Base-by-base conservation (phyloP, 2,329 filamentous ascomycete species). In the Colletotrichum trifolii region DNA sequence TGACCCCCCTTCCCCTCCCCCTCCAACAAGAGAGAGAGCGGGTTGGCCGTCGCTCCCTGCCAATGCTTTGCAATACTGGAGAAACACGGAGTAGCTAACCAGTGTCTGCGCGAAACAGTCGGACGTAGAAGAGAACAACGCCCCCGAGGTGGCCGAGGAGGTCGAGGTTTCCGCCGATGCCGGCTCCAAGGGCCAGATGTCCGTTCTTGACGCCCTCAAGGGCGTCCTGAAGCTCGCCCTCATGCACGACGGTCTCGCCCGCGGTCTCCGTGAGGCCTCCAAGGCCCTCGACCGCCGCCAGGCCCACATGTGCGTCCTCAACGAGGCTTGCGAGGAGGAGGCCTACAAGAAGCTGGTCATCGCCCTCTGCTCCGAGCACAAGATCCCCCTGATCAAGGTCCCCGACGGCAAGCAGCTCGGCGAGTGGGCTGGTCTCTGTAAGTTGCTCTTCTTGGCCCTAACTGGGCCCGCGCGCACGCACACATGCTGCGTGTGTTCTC, bases 281-380 rank as follows among this genome's bases (percentile, higher is more conserved):
- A 99, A 99, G 89, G 95, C 96, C 71, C 93, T 99, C 78, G 96
- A 99, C 85, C 91, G 96, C 79, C 94, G 96, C 79, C 93, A 99
- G 87, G 96, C 96, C 68, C 96, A 99, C 88, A 98, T 99, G 94
- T 99, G 96, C 83, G 96, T 99, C 74, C 91, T 99, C 77, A 99
- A 99, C 90, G 96, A 99, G 90, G 91, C 92, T 74, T 99, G 96
- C 88, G 96, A 99, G 88, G 96, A 99, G 90, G 96, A 99, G 85
- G 95, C 96, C 74, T 99, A 99, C 90, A 99, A 99, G 94, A 99
- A 99, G 92, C 90, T 99, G 73, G 95, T 99, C 77, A 92, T 98
- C 75, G 96, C 96, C 70, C 92, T 99, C 68, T 99, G 96, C 92
- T 93, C 91, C 71, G 96, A 99, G 90, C 96, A 99, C 88, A 97